Evolutionary conservation across 2,329 filamentous ascomycete species (phyloP).

Genomic region (Nannizziopsis barbatae): DNA sequence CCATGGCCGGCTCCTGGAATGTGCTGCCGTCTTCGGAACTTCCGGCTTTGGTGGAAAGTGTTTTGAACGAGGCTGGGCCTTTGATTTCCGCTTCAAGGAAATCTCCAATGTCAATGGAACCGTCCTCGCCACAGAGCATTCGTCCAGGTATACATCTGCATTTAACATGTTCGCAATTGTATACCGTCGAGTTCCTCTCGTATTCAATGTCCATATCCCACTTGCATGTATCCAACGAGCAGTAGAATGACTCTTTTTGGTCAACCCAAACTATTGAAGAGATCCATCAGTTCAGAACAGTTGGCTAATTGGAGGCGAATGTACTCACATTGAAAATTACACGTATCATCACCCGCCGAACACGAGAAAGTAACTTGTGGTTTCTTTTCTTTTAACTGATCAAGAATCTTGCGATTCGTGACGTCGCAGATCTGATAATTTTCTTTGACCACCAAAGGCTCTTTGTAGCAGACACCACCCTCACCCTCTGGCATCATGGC

Average conservation of each 20-base stretch:
- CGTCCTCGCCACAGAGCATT: constrained; percentile 86
- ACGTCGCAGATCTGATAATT: constrained; percentile 98
- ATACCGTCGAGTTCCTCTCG: constrained; percentile 67
- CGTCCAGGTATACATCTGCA: constrained; percentile 83
- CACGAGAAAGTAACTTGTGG: constrained; percentile 95
- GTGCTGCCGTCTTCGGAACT: constrained; percentile 60
- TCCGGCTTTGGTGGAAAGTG: constrained; percentile 45
- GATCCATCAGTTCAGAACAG: constrained; percentile 13
- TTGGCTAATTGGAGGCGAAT: not conserved
- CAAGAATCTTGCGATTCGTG: constrained; percentile 86
- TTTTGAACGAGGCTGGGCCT: constrained; percentile 76
- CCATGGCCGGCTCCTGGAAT: constrained; percentile 87
- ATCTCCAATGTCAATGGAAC: constrained; percentile 82
- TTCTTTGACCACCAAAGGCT: constrained; percentile 79
- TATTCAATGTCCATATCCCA: constrained; percentile 59
- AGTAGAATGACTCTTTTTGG: constrained; percentile 90
- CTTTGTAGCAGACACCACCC: constrained; percentile 82
- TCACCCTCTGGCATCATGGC: constrained; percentile 72
- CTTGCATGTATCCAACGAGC: constrained; percentile 68
- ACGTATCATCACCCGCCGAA: constrained; percentile 59
- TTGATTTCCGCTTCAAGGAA: constrained; percentile 74
- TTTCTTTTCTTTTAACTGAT: constrained; percentile 70
- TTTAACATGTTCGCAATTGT: constrained; percentile 71
- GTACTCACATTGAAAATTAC: constrained; percentile 82
- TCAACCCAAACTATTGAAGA: constrained; percentile 72